Percentiles rank a stretch among this genome's conserved stretches.
These are phyloP conservation scores for Ramalina intermedia DNA, from an alignment of 495 filamentous ascomycete species.

Conservation along the genomic window DNA sequence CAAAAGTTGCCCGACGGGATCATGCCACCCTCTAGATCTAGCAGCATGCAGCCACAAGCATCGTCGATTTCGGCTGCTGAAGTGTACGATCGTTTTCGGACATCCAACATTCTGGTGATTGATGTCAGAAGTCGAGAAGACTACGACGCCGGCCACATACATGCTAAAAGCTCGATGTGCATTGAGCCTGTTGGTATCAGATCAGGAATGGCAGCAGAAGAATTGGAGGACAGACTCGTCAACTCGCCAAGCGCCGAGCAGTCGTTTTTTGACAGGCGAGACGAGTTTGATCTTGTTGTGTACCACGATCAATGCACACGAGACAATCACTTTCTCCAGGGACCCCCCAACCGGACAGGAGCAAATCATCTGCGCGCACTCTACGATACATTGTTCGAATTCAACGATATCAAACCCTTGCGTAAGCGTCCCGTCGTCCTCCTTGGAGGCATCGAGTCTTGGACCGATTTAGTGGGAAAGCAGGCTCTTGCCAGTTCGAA, in stretches of 20 bases:
- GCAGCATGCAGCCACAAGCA: constrained; percentile 5
- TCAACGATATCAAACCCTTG: constrained; percentile 61
- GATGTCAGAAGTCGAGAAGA: constrained; percentile 72
- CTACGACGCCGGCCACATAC: constrained; percentile 81
- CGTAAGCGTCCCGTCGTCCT: constrained; percentile 61
- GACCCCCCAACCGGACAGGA: constrained; percentile 32
- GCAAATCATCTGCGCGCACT: constrained; percentile 52
- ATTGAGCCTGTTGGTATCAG: constrained; percentile 72
- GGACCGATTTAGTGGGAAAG: constrained; percentile 64
- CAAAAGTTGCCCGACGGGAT: background rate
- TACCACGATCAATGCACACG: constrained; percentile 68
- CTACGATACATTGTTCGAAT: constrained; percentile 67
- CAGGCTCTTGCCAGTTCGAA: constrained; percentile 46
- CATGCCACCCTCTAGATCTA: constrained; percentile 1
- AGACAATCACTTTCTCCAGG: constrained; percentile 36
- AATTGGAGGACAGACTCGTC: constrained; percentile 69
- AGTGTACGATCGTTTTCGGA: constrained; percentile 49
- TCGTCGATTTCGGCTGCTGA: constrained; percentile 43
- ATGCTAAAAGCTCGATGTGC: constrained; percentile 67
- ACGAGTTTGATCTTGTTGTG: constrained; percentile 74
- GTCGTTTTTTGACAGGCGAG: constrained; percentile 54
- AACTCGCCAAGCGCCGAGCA: constrained; percentile 65
- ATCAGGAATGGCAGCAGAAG: constrained; percentile 67
- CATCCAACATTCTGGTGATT: constrained; percentile 58
- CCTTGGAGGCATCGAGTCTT: constrained; percentile 68